These are phyloP conservation scores for Phylloporus sp. DNA, from an alignment of 768 basidiomycete genomes.

Conservation along the genomic window DNA sequence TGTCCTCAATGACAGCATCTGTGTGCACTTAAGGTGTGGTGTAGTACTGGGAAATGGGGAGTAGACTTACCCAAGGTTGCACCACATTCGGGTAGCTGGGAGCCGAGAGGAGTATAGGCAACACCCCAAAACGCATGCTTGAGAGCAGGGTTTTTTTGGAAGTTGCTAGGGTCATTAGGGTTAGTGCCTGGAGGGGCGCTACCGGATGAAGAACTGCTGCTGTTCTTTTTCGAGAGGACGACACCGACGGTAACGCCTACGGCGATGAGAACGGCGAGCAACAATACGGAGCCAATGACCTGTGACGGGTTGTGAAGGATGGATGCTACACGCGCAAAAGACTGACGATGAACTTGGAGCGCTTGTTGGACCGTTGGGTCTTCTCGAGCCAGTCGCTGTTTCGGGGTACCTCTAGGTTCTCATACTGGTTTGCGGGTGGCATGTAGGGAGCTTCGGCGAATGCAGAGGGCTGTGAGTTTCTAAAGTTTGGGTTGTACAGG, in stretches of 20 bases:
- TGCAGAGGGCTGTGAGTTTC: constrained; percentile 20
- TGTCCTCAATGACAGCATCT: constrained; percentile 63
- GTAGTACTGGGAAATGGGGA: background rate
- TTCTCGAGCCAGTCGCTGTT: constrained; percentile 42
- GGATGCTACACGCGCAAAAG: background rate
- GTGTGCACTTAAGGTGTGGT: constrained; percentile 3
- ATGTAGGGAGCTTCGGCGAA: constrained; percentile 26
- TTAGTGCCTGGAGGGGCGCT: constrained; percentile 30
- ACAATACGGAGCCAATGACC: constrained; percentile 51
- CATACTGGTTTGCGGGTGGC: constrained; percentile 26
- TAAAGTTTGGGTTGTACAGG: constrained; percentile 21
- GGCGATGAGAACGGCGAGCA: constrained; percentile 48
- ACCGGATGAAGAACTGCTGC: constrained; percentile 20
- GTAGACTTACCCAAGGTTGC: constrained; percentile 38
- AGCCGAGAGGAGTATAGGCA: constrained; percentile 79
- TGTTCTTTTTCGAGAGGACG: constrained; percentile 52
- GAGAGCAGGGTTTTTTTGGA: constrained; percentile 63
- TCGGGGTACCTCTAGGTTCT: constrained; percentile 30
- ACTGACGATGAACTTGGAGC: constrained; percentile 60
- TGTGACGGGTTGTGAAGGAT: constrained; percentile 22
- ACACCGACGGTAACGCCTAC: constrained; percentile 65
- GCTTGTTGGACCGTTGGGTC: constrained; percentile 29
- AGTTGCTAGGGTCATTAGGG: constrained; percentile 73
- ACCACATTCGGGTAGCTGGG: constrained; percentile 70
- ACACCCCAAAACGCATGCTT: constrained; percentile 79